phyloP scores from a whole-genome alignment of 805 yeast species.

The Saccharomycopsis sp. region DNA sequence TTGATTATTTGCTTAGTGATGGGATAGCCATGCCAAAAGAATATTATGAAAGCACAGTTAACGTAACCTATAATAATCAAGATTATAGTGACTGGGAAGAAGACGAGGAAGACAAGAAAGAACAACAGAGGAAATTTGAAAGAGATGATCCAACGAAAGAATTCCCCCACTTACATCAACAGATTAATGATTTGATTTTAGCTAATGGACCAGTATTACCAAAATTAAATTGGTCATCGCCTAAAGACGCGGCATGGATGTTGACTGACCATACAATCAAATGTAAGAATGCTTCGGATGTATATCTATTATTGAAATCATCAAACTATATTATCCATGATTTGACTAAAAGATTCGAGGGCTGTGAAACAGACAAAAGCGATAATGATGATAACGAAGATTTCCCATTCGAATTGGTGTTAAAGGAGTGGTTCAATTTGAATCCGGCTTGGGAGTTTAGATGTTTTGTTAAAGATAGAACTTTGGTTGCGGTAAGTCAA shows the following conservation, averaged over 20 bases:
- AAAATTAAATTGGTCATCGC: conserved; percentile 95
- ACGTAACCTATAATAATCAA: too few species aligned
- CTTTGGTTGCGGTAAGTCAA: conserved; percentile 70
- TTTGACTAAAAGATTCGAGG: conserved; percentile 57
- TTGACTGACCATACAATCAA: conserved; percentile 66
- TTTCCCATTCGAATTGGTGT: conserved; percentile 53
- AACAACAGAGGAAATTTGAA: conserved; percentile 17
- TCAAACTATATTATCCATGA: conserved; percentile 88
- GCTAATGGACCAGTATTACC: conserved; percentile 66
- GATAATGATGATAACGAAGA: conserved; percentile 27
- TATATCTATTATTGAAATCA: conserved; percentile 75
- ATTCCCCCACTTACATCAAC: conserved; percentile 55
- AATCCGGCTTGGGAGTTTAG: conserved; percentile 92
- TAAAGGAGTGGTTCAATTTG: conserved; percentile 75
- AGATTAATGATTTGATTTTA: conserved; percentile 39
- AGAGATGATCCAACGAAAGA: conserved; percentile 43
- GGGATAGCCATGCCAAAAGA: conserved; percentile 59
- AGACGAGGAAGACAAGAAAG: conserved; percentile 30
- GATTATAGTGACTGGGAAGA: conserved; percentile 75
- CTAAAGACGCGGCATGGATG: conserved; percentile 93
- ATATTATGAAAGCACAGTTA: conserved; percentile 30
- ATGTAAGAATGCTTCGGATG: conserved; percentile 65
- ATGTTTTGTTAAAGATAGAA: conserved; percentile 62
- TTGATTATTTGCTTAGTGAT: conserved; percentile 56
- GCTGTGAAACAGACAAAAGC: conserved; percentile 23